These are phyloP conservation scores for Amylocarpus encephaloides DNA, from an alignment of 2,329 filamentous ascomycete genomes.

Conservation along the genomic window DNA sequence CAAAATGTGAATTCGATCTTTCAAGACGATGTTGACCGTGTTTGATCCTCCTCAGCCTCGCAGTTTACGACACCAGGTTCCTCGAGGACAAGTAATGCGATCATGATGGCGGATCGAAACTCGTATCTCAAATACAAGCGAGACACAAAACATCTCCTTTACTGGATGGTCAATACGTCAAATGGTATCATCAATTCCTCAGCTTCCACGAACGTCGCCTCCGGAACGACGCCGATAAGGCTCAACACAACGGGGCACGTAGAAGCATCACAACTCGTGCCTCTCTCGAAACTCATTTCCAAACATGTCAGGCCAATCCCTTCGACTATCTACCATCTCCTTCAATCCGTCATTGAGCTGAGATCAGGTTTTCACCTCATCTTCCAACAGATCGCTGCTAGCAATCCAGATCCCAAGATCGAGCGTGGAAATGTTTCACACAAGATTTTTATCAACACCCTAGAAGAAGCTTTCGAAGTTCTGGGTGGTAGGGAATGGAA, in stretches of 20 bases:
- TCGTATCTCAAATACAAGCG: constrained; percentile 36
- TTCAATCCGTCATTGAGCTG: constrained; percentile 12
- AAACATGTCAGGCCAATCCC: constrained; percentile 27
- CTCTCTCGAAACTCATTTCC: constrained; percentile 35
- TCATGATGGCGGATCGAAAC: constrained; percentile 24
- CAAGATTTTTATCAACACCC: constrained; percentile 14
- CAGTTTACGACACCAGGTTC: too few relatives aligned
- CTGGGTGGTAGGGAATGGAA: constrained; percentile 13
- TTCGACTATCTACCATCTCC: constrained; percentile 11
- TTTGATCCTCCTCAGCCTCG: too few relatives aligned
- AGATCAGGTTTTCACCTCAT: constrained; percentile 7
- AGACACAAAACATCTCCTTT: constrained; percentile 34
- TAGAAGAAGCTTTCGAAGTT: constrained; percentile 13
- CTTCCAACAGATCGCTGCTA: constrained; percentile 9
- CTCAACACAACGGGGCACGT: constrained; percentile 36
- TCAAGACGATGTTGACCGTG: too few relatives aligned
- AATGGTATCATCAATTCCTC: constrained; percentile 33
- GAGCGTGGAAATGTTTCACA: constrained; percentile 14
- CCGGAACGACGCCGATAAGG: constrained; percentile 6
- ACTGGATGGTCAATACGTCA: constrained; percentile 36
- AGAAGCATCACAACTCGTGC: constrained; percentile 34
- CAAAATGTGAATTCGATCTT: too few relatives aligned
- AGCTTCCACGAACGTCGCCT: constrained; percentile 5
- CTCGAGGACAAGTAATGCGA: not conserved
- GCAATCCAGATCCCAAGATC: constrained; percentile 15